Percentiles rank a stretch among this genome's conserved stretches.
phyloP scores from a whole-genome alignment of 345 rosid genomes.

The Euphorbia peplus region DNA sequence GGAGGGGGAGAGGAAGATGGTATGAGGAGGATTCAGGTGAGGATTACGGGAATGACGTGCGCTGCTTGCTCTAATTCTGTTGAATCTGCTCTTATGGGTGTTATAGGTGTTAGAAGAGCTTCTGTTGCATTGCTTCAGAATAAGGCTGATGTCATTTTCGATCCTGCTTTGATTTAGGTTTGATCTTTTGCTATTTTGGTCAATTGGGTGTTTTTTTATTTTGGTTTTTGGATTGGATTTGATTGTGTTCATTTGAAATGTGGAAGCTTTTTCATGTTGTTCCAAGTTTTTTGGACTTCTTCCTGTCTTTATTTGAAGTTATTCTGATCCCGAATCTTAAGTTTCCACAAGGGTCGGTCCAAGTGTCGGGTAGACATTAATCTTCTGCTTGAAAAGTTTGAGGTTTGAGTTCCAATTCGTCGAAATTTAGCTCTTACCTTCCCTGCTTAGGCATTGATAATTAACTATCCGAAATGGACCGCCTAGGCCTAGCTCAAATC shows the following conservation, averaged over 20 bases:
- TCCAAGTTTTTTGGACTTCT: not conserved
- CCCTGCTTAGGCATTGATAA: too few species aligned
- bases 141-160: slow-evolving; percentile 75
- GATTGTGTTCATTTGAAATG: not conserved
- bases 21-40: slow-evolving; percentile 58
- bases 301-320: not conserved
- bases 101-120: slow-evolving; percentile 66
- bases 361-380: too few species aligned
- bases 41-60: slow-evolving; percentile 97
- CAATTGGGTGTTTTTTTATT: not conserved
- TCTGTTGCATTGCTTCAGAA: slow-evolving; percentile 94
- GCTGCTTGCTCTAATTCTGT: slow-evolving; percentile 98
- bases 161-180: slow-evolving; percentile 71
- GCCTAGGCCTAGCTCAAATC: too few species aligned
- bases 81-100: slow-evolving; percentile 66
- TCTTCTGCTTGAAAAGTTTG: too few species aligned
- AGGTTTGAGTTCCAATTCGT: too few species aligned
- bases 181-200: not conserved
- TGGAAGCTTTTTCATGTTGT: not conserved
- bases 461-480: too few species aligned
- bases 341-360: too few species aligned
- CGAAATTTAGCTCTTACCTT: too few species aligned
- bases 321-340: not conserved
- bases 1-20: slow-evolving; percentile 47
- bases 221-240: not conserved